Conservation (phyloP, 768 basidiomycete genomes). For the Sarcodon sp. region DNA sequence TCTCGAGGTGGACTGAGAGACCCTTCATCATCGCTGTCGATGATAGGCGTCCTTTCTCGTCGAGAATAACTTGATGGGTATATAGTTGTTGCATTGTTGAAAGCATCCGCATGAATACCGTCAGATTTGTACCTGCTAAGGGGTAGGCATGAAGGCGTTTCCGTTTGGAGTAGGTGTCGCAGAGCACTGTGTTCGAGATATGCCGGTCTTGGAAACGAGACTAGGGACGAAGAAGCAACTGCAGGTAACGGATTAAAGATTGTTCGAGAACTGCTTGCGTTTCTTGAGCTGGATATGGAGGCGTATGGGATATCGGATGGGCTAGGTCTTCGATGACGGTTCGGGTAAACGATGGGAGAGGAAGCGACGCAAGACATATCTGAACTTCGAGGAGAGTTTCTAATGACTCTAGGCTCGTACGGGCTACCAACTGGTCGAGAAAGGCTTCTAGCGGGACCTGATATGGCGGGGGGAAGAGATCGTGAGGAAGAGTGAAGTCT, state of each 20-base stretch:
- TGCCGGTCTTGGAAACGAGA: conserved; percentile 48
- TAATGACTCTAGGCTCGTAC: neutral
- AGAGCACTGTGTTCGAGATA: conserved; percentile 72
- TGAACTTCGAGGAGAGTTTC: conserved; percentile 4
- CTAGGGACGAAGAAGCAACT: conserved; percentile 17
- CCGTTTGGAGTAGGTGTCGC: conserved; percentile 54
- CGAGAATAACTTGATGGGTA: conserved; percentile 11
- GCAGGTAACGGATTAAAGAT: conserved; percentile 14
- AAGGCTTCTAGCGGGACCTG: conserved; percentile 5
- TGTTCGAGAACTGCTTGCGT: conserved; percentile 13
- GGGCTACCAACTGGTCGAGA: neutral
- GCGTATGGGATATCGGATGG: conserved; percentile 3
- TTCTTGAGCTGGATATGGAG: neutral
- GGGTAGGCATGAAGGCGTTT: conserved; percentile 26
- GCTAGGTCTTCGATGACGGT: conserved; percentile 32
- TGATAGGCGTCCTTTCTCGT: conserved; percentile 12
- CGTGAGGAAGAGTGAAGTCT: conserved; percentile 3
- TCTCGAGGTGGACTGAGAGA: conserved; percentile 33
- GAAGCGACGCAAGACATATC: conserved; percentile 10
- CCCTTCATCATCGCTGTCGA: conserved; percentile 61
- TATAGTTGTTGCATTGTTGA: conserved; percentile 2
- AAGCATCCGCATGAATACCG: conserved; percentile 6
- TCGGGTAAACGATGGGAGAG: conserved; percentile 25
- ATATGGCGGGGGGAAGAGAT: conserved; percentile 8
- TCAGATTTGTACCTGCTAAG: conserved; percentile 7